A percentile compares a stretch with the other conserved stretches of the same genome.
Conservation (phyloP, 2,329 filamentous ascomycete species). For the Setomelanomma holmii region DNA sequence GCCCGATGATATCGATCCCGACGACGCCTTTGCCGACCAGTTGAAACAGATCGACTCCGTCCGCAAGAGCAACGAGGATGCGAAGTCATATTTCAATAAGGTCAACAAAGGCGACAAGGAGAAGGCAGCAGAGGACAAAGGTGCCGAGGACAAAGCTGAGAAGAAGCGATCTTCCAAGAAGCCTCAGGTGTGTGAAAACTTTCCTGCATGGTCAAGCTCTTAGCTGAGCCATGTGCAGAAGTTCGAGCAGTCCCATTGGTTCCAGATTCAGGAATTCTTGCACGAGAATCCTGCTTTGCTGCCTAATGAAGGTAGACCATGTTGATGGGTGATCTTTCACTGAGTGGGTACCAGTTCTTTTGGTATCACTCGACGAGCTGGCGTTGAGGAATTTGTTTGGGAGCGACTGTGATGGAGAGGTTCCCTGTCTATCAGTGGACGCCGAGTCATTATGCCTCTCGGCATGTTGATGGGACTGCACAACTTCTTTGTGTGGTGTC, state of each 20-base stretch:
- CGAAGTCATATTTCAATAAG: slow-evolving; percentile 9
- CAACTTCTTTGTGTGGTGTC: too few relatives aligned
- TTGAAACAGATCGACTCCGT: slow-evolving; percentile 20
- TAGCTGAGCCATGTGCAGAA: background rate
- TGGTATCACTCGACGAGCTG: too few relatives aligned
- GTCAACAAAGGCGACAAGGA: slow-evolving; percentile 1
- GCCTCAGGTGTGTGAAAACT: background rate
- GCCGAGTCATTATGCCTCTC: too few relatives aligned
- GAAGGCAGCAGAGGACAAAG: slow-evolving; percentile 1
- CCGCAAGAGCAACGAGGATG: slow-evolving; percentile 7
- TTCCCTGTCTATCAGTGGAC: too few relatives aligned
- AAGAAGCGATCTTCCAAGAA: too few relatives aligned
- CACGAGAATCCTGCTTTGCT: background rate
- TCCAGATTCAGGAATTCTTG: background rate
- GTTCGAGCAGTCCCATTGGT: background rate
- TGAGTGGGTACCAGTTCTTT: too few relatives aligned
- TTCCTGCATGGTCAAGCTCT: background rate
- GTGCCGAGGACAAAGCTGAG: background rate
- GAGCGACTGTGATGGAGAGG: too few relatives aligned
- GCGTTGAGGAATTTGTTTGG: background rate
- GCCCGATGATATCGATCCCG: background rate
- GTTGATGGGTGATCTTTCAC: too few relatives aligned
- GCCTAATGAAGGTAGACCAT: background rate
- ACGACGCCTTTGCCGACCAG: slow-evolving; percentile 14
- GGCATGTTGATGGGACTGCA: too few relatives aligned